phyloP scores from a whole-genome alignment of 176 grass and related monocot genomes.

The Thinopyrum elongatum region DNA sequence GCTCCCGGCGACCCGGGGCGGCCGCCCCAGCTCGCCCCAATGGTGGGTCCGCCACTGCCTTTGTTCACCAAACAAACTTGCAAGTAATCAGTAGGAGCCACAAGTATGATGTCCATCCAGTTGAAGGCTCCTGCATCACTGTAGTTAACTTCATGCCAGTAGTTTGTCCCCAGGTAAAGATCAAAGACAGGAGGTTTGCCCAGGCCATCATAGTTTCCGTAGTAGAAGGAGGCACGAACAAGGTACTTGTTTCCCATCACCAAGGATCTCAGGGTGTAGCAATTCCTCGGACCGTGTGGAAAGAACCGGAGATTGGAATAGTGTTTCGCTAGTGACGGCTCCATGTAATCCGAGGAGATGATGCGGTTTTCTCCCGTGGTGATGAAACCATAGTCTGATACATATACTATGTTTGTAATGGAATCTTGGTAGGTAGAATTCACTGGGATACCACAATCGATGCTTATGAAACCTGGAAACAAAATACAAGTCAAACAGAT shows the following conservation, averaged over 20 bases:
- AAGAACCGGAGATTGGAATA: slow-evolving; percentile 35
- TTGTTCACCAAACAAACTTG: slow-evolving; percentile 54
- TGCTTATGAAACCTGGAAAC: slow-evolving; percentile 66
- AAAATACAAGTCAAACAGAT: background rate
- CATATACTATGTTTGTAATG: slow-evolving; percentile 31
- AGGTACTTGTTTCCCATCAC: slow-evolving; percentile 46
- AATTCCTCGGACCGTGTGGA: slow-evolving; percentile 33
- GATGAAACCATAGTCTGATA: slow-evolving; percentile 56
- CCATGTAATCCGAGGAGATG: slow-evolving; percentile 33
- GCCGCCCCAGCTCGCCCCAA: too few species aligned
- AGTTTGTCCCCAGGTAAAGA: slow-evolving; percentile 48
- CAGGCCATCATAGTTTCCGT: slow-evolving; percentile 53
- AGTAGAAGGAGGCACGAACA: slow-evolving; percentile 45
- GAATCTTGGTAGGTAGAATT: slow-evolving; percentile 26
- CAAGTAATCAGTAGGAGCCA: slow-evolving; percentile 40
- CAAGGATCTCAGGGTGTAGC: slow-evolving; percentile 56
- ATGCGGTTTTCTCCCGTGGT: slow-evolving; percentile 41
- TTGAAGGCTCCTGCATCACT: background rate
- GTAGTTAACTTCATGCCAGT: slow-evolving; percentile 31
- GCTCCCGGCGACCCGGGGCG: too few species aligned
- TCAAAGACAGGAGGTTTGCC: slow-evolving; percentile 48
- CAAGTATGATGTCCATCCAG: slow-evolving; percentile 38
- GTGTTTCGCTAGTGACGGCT: background rate
- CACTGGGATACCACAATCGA: slow-evolving; percentile 45
- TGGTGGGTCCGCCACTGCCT: too few species aligned